Evolutionary conservation across 192 early-diverging fungal species (phyloP), one percentile per base, ranked within the genome.

Genomic region (Coemansia sp.): DNA sequence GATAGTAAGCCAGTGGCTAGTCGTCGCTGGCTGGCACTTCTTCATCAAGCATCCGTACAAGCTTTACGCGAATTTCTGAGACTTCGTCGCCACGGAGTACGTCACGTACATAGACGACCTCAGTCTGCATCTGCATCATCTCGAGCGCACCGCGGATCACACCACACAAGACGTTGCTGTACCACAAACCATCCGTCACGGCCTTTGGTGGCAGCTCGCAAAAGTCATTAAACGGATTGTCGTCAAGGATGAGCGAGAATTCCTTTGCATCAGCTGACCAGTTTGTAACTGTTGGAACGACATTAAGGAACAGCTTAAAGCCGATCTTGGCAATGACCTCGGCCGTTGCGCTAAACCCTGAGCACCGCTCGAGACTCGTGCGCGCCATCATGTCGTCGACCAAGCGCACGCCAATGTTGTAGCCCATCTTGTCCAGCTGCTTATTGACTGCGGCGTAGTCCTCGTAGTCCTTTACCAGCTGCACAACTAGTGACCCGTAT

Each of bases 391-490:
- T 95, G 73, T 99, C 98, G 70, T 99, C 98, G 70, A 98, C 95
- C 62, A 99, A 80, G 3, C 96, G 89, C 33, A 89, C 87, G 27
- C 98, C 98, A 65, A 99, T 99, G 74, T 96, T 98, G 81, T 99
- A 98, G 33, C 98, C 98, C 95, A 99, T 98, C 81, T 98, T 96
- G 40, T 99, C 97, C 47, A 99, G 89, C 74, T 99, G 95, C 71
- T 92, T 91, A 82, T 99, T 99, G 38, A 99, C 96, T 53, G 94
- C 90, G 34, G 70, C 70, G 67, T 95, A 97, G 81, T 98, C 93
- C 72, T 98, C 94, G 69, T 89, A 93, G 79, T 99, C 97, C 71
- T 95, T 94, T 36, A 97, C 88, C 8, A 99, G 87, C 71, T 98
- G 97, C 20, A 91, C 91, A 2, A 99, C 97, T 11, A 99, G 87